Percentiles rank a stretch among this genome's conserved stretches.
phyloP scores from a whole-genome alignment of 73 alveolate genomes.

The Durusdinium trenchii region DNA sequence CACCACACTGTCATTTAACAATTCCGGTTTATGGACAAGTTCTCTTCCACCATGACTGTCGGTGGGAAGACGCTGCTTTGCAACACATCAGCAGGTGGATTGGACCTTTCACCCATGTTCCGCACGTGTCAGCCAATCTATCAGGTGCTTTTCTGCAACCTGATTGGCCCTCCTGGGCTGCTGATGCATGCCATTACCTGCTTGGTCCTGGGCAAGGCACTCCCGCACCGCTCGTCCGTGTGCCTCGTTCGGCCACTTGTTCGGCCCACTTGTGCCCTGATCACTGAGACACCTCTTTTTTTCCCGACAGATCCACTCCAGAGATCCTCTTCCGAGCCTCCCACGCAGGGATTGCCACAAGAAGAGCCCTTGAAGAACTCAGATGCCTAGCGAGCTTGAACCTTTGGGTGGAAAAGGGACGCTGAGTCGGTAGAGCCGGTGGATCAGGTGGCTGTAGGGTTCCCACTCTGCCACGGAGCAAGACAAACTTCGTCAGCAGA shows the following conservation, averaged over 20 bases:
- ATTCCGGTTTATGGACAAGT: too few species aligned
- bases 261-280: background rate
- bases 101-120: too few species aligned
- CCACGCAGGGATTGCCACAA: slow-evolving; percentile 26
- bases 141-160: slow-evolving; percentile 75
- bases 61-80: too few species aligned
- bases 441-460: too few species aligned
- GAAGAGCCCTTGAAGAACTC: slow-evolving; percentile 44
- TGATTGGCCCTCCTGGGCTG: slow-evolving; percentile 92
- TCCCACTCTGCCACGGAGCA: too few species aligned
- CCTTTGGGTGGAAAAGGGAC: background rate
- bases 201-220: slow-evolving; percentile 67
- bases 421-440: background rate
- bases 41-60: too few species aligned
- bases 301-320: background rate
- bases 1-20: too few species aligned
- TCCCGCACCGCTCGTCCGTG: background rate
- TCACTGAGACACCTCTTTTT: background rate
- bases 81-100: too few species aligned
- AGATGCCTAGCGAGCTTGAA: too few species aligned
- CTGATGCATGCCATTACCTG: slow-evolving; percentile 84
- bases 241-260: background rate
- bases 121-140: too few species aligned
- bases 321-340: background rate
- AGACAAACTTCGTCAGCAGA: too few species aligned